Conservation (phyloP, 805 yeast species). For the Yarrowia sp. region DNA sequence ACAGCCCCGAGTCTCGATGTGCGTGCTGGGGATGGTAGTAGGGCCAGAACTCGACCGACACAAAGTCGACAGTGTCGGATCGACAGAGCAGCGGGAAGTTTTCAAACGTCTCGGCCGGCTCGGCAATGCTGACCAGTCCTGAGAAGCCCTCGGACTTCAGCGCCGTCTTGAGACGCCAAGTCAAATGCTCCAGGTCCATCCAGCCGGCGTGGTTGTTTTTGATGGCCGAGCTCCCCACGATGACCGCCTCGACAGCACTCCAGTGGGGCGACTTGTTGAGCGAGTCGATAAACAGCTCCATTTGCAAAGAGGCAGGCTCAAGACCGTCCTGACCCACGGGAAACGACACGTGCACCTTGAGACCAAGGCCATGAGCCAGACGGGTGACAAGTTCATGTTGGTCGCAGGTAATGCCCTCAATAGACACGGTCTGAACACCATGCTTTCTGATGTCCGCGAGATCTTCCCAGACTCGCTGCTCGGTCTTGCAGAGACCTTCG, state of each 20-base stretch:
- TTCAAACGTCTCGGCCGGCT: conserved; percentile 10
- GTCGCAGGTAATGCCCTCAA: background rate
- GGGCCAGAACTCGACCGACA: conserved; percentile 1
- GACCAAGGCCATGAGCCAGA: background rate
- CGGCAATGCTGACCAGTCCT: background rate
- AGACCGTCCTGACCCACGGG: background rate
- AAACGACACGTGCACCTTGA: conserved; percentile 7
- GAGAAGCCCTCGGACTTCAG: background rate
- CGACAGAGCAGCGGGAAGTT: background rate
- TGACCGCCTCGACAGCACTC: background rate
- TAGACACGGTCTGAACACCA: background rate
- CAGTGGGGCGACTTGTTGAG: background rate
- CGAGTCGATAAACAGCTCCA: background rate
- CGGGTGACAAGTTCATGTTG: conserved; percentile 1
- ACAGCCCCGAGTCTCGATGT: background rate
- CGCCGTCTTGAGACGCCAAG: background rate
- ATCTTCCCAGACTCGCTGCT: background rate
- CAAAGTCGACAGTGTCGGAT: background rate
- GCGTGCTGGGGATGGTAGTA: background rate
- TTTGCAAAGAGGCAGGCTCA: background rate
- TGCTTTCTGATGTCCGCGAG: background rate
- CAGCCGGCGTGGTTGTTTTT: conserved; percentile 3
- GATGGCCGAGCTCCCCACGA: conserved; percentile 8
- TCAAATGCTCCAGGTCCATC: conserved; percentile 7
- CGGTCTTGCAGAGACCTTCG: conserved; percentile 1